Evolutionary conservation across 2,329 filamentous ascomycete genomes (phyloP).

Genomic region (Cladosporium sp.): DNA sequence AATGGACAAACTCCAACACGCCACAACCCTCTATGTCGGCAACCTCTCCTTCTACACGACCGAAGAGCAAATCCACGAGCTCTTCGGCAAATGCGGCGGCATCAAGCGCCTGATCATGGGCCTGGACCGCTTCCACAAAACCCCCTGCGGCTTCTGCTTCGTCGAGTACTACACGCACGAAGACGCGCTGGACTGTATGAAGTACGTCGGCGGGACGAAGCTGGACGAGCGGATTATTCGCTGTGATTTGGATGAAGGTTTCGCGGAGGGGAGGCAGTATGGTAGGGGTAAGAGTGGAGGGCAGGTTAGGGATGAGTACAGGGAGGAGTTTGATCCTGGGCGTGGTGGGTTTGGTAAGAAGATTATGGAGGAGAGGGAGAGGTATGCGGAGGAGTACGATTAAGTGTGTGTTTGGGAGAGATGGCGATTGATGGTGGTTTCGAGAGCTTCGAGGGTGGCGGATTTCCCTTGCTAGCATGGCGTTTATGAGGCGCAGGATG

Average conservation of each 20-base stretch:
- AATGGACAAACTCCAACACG: constrained; percentile 79
- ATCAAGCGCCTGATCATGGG: constrained; percentile 99
- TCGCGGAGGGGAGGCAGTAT: constrained; percentile 94
- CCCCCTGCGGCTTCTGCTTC: constrained; percentile 98
- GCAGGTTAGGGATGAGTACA: constrained; percentile 95
- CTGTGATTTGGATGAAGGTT: constrained; percentile 92
- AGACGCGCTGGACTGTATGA: constrained; percentile 96
- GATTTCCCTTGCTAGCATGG: not conserved
- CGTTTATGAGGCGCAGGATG: constrained; percentile 3
- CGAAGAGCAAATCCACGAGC: constrained; percentile 95
- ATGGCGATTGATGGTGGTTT: not conserved
- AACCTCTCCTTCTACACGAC: constrained; percentile 84
- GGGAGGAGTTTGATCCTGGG: constrained; percentile 94
- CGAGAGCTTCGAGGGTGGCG: not conserved
- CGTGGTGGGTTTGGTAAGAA: constrained; percentile 76
- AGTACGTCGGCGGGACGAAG: constrained; percentile 97
- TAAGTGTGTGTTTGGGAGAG: not conserved
- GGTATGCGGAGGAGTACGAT: constrained; percentile 31
- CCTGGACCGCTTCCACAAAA: constrained; percentile 94
- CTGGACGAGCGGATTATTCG: constrained; percentile 95
- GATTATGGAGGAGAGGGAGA: constrained; percentile 25
- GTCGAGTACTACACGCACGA: constrained; percentile 99
- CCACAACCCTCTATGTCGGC: constrained; percentile 94
- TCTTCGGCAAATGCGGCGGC: constrained; percentile 70
- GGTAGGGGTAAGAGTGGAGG: constrained; percentile 91